Evolutionary conservation across 768 basidiomycete species (phyloP).

Genomic region (button mushroom (Agaricus bisporus)): DNA sequence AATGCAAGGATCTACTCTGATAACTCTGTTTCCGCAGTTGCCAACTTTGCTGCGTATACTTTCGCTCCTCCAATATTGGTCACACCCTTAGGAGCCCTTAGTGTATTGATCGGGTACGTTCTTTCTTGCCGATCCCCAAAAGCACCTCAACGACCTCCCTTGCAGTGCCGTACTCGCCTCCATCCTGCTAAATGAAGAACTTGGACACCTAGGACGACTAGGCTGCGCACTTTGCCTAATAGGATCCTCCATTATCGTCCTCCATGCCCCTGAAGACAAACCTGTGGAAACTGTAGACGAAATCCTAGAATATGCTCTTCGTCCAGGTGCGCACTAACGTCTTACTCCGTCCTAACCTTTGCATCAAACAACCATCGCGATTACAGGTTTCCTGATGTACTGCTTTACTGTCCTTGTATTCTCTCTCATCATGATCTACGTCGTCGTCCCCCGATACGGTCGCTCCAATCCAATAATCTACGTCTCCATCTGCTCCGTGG

Average conservation of each 20-base stretch:
- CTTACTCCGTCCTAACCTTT: not conserved
- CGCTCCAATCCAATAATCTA: slow-evolving; percentile 87
- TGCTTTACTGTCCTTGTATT: slow-evolving; percentile 81
- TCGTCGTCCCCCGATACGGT: slow-evolving; percentile 79
- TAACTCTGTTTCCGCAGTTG: slow-evolving; percentile 36
- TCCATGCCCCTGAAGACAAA: slow-evolving; percentile 96
- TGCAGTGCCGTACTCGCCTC: slow-evolving; percentile 88
- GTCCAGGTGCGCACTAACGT: slow-evolving; percentile 60
- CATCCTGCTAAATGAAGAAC: slow-evolving; percentile 85
- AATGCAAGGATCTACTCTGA: not conserved
- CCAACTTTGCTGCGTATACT: slow-evolving; percentile 94
- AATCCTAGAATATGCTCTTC: slow-evolving; percentile 86
- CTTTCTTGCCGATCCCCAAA: not conserved
- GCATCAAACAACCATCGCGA: not conserved
- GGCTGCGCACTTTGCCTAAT: slow-evolving; percentile 81
- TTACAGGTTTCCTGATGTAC: slow-evolving; percentile 83
- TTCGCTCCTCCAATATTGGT: slow-evolving; percentile 98
- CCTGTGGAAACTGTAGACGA: slow-evolving; percentile 90
- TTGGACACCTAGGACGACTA: slow-evolving; percentile 87
- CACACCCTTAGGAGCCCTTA: slow-evolving; percentile 95
- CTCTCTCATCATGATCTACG: slow-evolving; percentile 81
- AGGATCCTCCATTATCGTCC: slow-evolving; percentile 89
- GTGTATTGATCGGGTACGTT: slow-evolving; percentile 90
- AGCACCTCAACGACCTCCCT: not conserved
- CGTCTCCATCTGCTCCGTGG: slow-evolving; percentile 93